These are phyloP conservation scores for Claviceps pusilla DNA, from an alignment of 2,329 filamentous ascomycete species.

Conservation along the genomic window DNA sequence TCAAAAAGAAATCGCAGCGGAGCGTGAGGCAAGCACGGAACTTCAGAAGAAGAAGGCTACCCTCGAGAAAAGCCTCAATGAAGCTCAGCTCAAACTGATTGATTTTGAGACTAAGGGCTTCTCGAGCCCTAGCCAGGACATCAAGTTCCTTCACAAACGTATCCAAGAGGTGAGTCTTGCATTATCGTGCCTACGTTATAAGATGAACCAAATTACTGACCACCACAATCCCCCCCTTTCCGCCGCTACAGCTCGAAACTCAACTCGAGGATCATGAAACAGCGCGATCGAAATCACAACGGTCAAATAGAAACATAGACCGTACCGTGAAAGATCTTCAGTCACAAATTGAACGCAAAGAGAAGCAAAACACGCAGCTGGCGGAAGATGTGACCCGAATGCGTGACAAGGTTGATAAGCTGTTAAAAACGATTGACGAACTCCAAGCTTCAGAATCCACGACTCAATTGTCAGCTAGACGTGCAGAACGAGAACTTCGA, in stretches of 20 bases:
- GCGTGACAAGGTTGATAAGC: conserved; percentile 79
- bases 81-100: conserved; percentile 76
- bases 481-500: conserved; percentile 76
- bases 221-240: background rate
- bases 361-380: conserved; percentile 70
- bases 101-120: conserved; percentile 96
- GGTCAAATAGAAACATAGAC: conserved; percentile 82
- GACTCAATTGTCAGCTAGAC: conserved; percentile 64
- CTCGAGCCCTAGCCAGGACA: conserved; percentile 83
- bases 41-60: conserved; percentile 81
- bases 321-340: conserved; percentile 88
- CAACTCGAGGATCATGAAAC: conserved; percentile 73
- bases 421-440: conserved; percentile 84
- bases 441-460: conserved; percentile 75
- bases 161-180: conserved; percentile 69
- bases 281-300: conserved; percentile 64
- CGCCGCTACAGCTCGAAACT: conserved; percentile 54
- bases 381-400: conserved; percentile 71
- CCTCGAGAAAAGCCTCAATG: conserved; percentile 79
- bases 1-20: conserved; percentile 78
- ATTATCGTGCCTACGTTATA: conserved; percentile 1
- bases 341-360: conserved; percentile 79
- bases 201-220: conserved; percentile 14
- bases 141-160: conserved; percentile 83
- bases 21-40: conserved; percentile 67